A percentile compares a stretch with the other conserved stretches of the same genome.
These are phyloP conservation scores for Pestalotiopsis sp. DNA, from an alignment of 2,329 filamentous ascomycete genomes.

Conservation along the genomic window DNA sequence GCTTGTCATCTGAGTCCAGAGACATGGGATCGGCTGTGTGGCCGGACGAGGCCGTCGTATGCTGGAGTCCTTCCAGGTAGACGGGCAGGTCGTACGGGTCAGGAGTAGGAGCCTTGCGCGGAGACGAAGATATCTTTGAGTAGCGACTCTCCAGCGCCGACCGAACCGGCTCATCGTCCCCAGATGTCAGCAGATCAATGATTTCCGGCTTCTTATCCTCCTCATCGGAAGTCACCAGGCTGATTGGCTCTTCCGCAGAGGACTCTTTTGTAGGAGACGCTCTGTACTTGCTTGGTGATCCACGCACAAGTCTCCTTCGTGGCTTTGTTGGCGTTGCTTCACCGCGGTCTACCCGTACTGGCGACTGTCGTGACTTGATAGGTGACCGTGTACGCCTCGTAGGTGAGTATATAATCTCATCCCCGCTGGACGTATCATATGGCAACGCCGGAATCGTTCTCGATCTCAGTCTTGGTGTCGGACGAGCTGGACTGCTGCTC, in stretches of 20 bases:
- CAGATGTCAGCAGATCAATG: no score
- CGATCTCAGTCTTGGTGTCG: not conserved
- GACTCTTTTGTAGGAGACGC: not conserved
- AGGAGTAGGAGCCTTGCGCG: not conserved
- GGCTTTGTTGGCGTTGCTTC: not conserved
- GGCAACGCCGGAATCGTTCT: not conserved
- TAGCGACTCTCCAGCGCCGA: not conserved
- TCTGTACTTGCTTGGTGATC: not conserved
- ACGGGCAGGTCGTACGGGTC: not conserved
- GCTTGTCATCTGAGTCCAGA: not conserved
- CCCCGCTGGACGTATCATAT: not conserved
- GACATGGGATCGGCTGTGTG: not conserved
- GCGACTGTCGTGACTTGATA: not conserved
- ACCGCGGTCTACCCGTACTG: not conserved
- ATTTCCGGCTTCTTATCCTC: not conserved
- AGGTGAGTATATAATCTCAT: not conserved
- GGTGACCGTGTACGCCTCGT: not conserved
- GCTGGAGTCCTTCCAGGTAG: not conserved
- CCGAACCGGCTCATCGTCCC: not conserved
- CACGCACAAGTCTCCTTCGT: not conserved
- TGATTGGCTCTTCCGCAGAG: not conserved
- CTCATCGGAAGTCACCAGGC: not conserved
- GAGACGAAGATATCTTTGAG: not conserved
- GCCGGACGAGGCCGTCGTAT: not conserved
- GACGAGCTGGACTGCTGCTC: not conserved